A percentile compares a stretch with the other conserved stretches of the same genome.
Conservation (phyloP, 305 asterid species). For the Fraxinus xanthoxyloides region DNA sequence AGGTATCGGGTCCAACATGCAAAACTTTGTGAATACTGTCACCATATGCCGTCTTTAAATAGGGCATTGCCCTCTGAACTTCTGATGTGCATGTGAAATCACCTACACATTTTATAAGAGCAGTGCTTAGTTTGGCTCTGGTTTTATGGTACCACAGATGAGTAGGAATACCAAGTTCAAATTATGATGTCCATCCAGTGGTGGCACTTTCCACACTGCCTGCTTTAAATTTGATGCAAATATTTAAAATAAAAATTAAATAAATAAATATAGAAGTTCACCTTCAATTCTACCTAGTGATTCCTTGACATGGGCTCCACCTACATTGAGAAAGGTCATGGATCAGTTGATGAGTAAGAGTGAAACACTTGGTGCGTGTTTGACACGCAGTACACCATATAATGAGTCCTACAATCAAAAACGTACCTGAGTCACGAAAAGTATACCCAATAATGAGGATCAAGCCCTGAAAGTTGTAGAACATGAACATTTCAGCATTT, state of each 20-base stretch:
- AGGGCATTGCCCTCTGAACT: slow-evolving; percentile 35
- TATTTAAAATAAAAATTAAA: neutral
- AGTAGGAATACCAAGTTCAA: neutral
- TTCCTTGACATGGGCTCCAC: slow-evolving; percentile 23
- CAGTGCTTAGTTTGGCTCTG: neutral
- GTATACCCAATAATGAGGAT: slow-evolving; percentile 36
- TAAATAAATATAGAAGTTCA: neutral
- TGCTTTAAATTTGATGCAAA: neutral
- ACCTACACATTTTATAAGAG: slow-evolving; percentile 22
- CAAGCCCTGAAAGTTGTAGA: slow-evolving; percentile 32
- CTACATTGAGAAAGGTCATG: slow-evolving; percentile 12
- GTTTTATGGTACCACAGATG: neutral
- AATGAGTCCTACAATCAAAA: neutral
- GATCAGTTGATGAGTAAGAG: neutral
- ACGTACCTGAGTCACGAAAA: slow-evolving; percentile 40
- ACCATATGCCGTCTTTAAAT: slow-evolving; percentile 39
- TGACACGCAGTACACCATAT: neutral
- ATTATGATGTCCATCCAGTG: neutral
- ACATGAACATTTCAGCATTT: neutral
- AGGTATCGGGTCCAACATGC: slow-evolving; percentile 52
- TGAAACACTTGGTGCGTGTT: neutral
- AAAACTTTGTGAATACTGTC: slow-evolving; percentile 37
- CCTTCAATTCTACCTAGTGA: slow-evolving; percentile 26
- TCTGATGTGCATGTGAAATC: slow-evolving; percentile 43
- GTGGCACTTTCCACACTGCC: neutral